Evolutionary conservation across 2,329 filamentous ascomycete genomes (phyloP), one percentile per base, ranked within the genome.

Genomic region (Colletotrichum lupini): DNA sequence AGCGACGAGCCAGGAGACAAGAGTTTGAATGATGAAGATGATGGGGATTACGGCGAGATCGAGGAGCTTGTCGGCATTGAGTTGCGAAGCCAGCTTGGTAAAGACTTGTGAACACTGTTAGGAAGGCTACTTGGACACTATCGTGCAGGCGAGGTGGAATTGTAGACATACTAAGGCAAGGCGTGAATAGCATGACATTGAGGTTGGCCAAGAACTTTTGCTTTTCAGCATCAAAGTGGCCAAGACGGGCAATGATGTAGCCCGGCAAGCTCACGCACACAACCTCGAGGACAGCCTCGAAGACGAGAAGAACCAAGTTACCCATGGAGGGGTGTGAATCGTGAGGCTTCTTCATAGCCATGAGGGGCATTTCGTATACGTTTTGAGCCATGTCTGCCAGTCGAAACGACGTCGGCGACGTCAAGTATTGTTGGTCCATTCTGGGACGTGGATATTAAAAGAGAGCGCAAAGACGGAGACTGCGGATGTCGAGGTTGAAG

Each of bases 131-230:
- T 56, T 26, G 5, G 37, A 19, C 2, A 16, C n/a, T 6, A n/a
- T 49, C 16, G 19, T 49, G 8, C 42, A 49, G 35, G 4, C 52
- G 5, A 61, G 5, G 62, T 12, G 35, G 12, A 26, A 16, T 7
- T 26, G 42, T 24, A 30, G 46, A 84, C 92, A 75, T 91, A 97
- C 94, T 97, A 76, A 99, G 91, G 82, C 97, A 98, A 76, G 97
- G 97, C 35, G 97, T 99, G 83, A 99, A 99, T 55, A 99, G 88
- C 85, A 94, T 94, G 72, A 98, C 95, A 82, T 99, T 99, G 77
- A 99, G 88, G 80, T 99, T 98, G 67, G 97, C 96, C 63, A 98
- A 88, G 80, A 99, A 97, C 83, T 98, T 98, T 83, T 99, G 97
- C 82, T 95, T 94, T 64, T 98, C 95, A 75, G 94, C 95, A 83